phyloP scores from a whole-genome alignment of 2,329 filamentous ascomycete species.

The Cytospora paraplurivora region DNA sequence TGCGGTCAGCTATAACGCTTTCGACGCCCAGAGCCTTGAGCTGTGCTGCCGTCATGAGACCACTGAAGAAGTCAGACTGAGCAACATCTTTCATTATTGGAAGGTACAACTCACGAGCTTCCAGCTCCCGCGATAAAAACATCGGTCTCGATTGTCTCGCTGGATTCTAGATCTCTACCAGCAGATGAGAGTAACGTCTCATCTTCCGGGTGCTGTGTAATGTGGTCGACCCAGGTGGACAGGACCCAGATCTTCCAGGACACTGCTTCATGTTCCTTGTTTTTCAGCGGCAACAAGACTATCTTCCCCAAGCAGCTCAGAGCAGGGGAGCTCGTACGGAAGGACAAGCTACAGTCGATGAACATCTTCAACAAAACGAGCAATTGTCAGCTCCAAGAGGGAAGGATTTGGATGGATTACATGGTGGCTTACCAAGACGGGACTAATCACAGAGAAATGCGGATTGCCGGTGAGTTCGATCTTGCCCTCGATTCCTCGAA shows the following conservation, averaged over 20 bases:
- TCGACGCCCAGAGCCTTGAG: conserved; percentile 42
- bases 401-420: not conserved
- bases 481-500: not conserved
- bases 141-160: conserved; percentile 34
- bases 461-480: conserved; percentile 10
- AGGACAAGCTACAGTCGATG: conserved; percentile 38
- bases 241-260: conserved; percentile 41
- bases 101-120: conserved; percentile 34
- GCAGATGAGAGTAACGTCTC: conserved; percentile 33
- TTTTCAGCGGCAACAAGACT: conserved; percentile 34
- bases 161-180: conserved; percentile 23
- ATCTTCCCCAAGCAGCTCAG: conserved; percentile 38
- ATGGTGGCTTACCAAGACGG: conserved; percentile 21
- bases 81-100: conserved; percentile 29
- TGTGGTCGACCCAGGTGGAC: conserved; percentile 34
- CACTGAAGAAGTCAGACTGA: conserved; percentile 30
- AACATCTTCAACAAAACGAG: conserved; percentile 32
- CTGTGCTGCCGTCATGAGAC: conserved; percentile 35
- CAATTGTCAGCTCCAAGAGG: not conserved
- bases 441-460: conserved; percentile 7
- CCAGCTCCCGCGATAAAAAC: conserved; percentile 40
- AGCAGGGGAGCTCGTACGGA: conserved; percentile 37
- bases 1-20: conserved; percentile 40
- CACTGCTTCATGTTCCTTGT: not conserved
- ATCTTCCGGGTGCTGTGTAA: conserved; percentile 36